Evolutionary conservation across 2,329 filamentous ascomycete genomes (phyloP), one percentile per base, ranked within the genome.

Genomic region (Cladosporium cucumerinum): DNA sequence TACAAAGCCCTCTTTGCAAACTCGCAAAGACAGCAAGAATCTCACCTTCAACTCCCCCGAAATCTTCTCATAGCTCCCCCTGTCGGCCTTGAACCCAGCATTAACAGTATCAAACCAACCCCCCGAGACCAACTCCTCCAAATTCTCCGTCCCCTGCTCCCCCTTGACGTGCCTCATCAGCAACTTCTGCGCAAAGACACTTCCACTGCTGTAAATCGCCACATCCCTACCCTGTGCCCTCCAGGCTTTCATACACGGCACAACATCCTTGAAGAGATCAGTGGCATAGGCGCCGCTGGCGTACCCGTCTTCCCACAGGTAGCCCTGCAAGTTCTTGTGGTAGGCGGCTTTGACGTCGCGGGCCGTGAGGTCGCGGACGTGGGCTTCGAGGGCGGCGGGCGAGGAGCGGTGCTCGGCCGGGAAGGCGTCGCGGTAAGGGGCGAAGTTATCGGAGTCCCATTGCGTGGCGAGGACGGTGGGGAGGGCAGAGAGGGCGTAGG

Each of bases 131-230:
- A 86, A 75, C 1, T 79, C 78, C 3, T 82, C 85, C 71, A 91
- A 75, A 74, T 92, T 86, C 66, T 83, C 78, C 8, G 84, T 82
- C 67, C 85, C 80, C 18, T 77, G 76, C 49, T 68, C 66, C 23
- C 30, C 57, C 28, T 57, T 72, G 32, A 82, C 78, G 72, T 93
- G 86, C 66, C 83, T 82, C 77, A 94, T 94, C 68, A 94, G 84
- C 67, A 94, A 81, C 78, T 92, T 91, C 81, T 95, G 91, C 16
- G 91, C 91, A 23, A 88, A 84, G 6, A 94, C 89, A 25, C 89
- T 93, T 34, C 91, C 91, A 14, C 89, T 93, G 4, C 89, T 93
- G 79, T 93, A 95, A 73, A 95, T 93, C 71, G 90, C 86, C 68
- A 93, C 73, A 11, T 71, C 82, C 66, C 81, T 81, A 67, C 86